phyloP scores from a whole-genome alignment of 148 eudicot genomes.

The Dianthus caryophyllus region DNA sequence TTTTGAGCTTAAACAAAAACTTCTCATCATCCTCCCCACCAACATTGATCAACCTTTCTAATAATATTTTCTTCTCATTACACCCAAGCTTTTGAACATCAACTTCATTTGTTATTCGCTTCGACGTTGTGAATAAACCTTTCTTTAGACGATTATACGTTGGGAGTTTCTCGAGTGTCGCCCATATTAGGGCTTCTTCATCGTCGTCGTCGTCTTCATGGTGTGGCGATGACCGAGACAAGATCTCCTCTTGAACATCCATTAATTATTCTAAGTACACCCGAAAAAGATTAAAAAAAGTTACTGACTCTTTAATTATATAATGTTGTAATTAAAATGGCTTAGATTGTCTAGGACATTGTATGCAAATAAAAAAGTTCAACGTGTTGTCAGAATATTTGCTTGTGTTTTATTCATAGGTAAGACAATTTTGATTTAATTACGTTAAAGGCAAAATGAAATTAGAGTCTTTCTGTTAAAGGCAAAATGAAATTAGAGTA shows the following conservation, averaged over 20 bases:
- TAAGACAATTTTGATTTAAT: too few relatives aligned
- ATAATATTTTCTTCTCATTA: slow-evolving; percentile 35
- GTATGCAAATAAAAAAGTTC: too few relatives aligned
- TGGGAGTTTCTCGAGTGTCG: slow-evolving; percentile 56
- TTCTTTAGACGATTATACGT: slow-evolving; percentile 50
- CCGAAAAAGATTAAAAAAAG: too few relatives aligned
- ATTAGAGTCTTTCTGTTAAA: too few relatives aligned
- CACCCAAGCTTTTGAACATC: slow-evolving; percentile 37
- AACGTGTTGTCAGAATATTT: too few relatives aligned
- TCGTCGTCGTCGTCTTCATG: slow-evolving; percentile 42
- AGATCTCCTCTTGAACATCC: neutral
- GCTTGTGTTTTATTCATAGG: too few relatives aligned
- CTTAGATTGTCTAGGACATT: too few relatives aligned
- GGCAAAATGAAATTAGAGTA: too few relatives aligned
- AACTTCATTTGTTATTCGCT: slow-evolving; percentile 34
- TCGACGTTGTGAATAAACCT: slow-evolving; percentile 37
- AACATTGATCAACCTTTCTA: slow-evolving; percentile 41
- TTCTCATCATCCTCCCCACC: slow-evolving; percentile 59
- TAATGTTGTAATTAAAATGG: too few relatives aligned
- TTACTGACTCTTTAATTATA: too few relatives aligned
- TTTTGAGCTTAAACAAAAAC: slow-evolving; percentile 50
- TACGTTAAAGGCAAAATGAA: too few relatives aligned
- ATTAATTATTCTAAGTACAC: neutral
- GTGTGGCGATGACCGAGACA: slow-evolving; percentile 29
- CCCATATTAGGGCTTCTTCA: slow-evolving; percentile 66